Evolutionary conservation across 2,329 filamentous ascomycete genomes (phyloP).

Genomic region (Fusarium falciforme): DNA sequence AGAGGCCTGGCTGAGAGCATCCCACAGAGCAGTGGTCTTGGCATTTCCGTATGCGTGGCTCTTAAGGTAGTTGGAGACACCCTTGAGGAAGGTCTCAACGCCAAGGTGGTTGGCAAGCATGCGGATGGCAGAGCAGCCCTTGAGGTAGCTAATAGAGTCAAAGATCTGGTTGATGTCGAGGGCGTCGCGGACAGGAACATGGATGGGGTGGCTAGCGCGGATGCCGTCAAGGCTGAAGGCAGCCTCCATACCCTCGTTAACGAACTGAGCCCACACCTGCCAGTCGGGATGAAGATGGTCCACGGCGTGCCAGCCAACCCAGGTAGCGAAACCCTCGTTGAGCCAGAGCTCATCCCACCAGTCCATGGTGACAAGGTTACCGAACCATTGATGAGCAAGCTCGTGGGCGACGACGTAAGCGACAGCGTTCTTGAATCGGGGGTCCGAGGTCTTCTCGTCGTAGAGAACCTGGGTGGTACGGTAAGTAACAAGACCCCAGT

Average conservation of each 20-base stretch:
- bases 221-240: slow-evolving; percentile 91
- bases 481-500: slow-evolving; percentile 97
- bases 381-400: slow-evolving; percentile 96
- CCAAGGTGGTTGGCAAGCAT: slow-evolving; percentile 95
- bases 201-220: slow-evolving; percentile 93
- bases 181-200: slow-evolving; percentile 93
- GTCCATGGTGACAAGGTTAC: slow-evolving; percentile 95
- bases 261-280: slow-evolving; percentile 98
- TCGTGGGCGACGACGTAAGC: slow-evolving; percentile 99
- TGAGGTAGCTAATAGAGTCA: slow-evolving; percentile 94
- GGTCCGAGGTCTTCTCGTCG: slow-evolving; percentile 90
- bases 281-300: slow-evolving; percentile 95
- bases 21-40: slow-evolving; percentile 91
- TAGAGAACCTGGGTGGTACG: slow-evolving; percentile 96
- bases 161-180: slow-evolving; percentile 98
- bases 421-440: slow-evolving; percentile 90
- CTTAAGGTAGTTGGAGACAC: slow-evolving; percentile 90
- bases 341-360: slow-evolving; percentile 97
- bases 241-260: slow-evolving; percentile 92
- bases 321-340: slow-evolving; percentile 97
- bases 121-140: slow-evolving; percentile 94
- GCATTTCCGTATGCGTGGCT: slow-evolving; percentile 90
- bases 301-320: slow-evolving; percentile 95
- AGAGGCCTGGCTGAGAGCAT: slow-evolving; percentile 86
- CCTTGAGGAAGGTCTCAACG: slow-evolving; percentile 87